Conservation (phyloP, 192 early-diverging fungal species). For the Geranomyces michiganensis region DNA sequence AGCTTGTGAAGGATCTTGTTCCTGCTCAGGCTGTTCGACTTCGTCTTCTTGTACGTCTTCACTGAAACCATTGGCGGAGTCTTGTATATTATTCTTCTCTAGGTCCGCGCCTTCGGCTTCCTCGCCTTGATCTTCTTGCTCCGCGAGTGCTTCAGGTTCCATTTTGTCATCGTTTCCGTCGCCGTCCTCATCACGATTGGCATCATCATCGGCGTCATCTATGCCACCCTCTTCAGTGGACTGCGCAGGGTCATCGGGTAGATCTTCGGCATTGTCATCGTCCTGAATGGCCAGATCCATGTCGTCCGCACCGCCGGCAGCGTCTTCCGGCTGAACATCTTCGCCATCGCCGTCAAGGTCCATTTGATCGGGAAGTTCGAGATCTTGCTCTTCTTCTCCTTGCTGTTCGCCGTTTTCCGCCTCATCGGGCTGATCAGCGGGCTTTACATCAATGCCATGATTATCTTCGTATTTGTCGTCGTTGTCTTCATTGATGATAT, state of each 20-base stretch:
- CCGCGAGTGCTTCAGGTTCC: constrained; percentile 49
- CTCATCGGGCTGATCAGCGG: constrained; percentile 40
- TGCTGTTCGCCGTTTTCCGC: constrained; percentile 51
- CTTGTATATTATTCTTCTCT: constrained; percentile 45
- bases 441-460: constrained; percentile 49
- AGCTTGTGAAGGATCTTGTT: constrained; percentile 33
- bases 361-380: constrained; percentile 80
- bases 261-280: constrained; percentile 19
- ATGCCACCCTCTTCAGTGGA: constrained; percentile 49
- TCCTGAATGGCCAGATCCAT: constrained; percentile 52
- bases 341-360: constrained; percentile 69
- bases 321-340: constrained; percentile 33
- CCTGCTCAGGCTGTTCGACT: constrained; percentile 25
- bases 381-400: constrained; percentile 69
- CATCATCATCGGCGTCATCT: constrained; percentile 36
- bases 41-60: constrained; percentile 52
- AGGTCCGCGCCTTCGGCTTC: constrained; percentile 49
- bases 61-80: constrained; percentile 39
- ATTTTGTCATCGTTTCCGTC: constrained; percentile 47
- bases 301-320: constrained; percentile 22
- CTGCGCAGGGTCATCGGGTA: constrained; percentile 43
- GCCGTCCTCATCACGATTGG: constrained; percentile 17
- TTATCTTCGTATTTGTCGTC: constrained; percentile 54
- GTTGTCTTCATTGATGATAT: constrained; percentile 49
- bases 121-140: constrained; percentile 44